Conservation (phyloP, 169 alveolate species). For the Cryptosporidium tyzzeri region DNA sequence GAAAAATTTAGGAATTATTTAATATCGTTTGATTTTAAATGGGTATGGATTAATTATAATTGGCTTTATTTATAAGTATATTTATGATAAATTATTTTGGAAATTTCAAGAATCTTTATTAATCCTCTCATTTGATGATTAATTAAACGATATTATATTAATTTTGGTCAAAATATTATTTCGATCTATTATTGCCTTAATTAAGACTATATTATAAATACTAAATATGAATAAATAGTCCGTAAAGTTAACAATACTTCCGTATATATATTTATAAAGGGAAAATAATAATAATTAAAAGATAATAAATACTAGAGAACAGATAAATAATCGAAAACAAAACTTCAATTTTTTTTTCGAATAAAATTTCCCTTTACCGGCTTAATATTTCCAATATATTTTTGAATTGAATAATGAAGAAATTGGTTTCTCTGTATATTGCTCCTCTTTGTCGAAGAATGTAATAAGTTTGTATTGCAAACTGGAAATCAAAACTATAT, state of each 20-base stretch:
- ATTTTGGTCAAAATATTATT: neutral
- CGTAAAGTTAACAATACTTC: neutral
- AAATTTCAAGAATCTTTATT: neutral
- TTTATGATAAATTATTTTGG: neutral
- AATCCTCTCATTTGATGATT: no score
- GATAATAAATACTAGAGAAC: neutral
- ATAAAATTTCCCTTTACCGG: neutral
- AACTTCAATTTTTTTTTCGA: neutral
- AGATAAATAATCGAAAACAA: no score
- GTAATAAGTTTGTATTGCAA: conserved; percentile 6
- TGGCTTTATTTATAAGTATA: neutral
- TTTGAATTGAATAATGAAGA: neutral
- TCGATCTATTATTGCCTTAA: neutral
- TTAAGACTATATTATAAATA: neutral
- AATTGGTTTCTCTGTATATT: neutral
- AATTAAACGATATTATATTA: no score
- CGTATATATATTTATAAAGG: neutral
- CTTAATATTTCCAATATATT: no score
- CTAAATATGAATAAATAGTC: no score
- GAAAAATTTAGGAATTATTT: neutral
- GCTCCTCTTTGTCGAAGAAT: conserved; percentile 4
- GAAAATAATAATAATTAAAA: no score
- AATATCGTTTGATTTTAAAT: neutral
- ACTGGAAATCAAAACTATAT: neutral
- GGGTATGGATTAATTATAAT: neutral